Evolutionary conservation across 2,329 filamentous ascomycete genomes (phyloP), one percentile per base, ranked within the genome.

Genomic region (Tolypocladium capitatum): DNA sequence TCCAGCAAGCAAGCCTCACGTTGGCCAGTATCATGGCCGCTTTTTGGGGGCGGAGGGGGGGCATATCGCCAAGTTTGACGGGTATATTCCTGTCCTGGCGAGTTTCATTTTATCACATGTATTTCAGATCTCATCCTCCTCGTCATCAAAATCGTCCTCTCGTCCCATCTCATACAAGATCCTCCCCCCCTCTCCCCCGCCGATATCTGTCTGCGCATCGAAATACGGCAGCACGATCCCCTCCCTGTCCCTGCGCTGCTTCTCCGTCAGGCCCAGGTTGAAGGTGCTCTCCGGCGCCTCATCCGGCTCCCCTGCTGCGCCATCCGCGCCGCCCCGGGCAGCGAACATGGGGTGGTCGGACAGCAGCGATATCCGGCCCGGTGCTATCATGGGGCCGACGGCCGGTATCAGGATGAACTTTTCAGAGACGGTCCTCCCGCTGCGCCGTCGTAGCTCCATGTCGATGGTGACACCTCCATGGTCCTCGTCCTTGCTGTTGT

Each of bases 81-180:
- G 27, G 4, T 7, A 4, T 24, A 24, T 27, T 27, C 4, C 27
- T 27, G 24, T 24, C 5, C 5, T 24, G 5, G 24, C 5, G 24
- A 24, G 24, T 24, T 24, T 24, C 30, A 11, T 30, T 30, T 27
- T 31, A 35, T 7, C 24, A 24, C 24, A 24, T 24, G 24, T 10
- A 14, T 10, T 48, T 52, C 67, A 90, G 55, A 91, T 89, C 67
- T 96, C 90, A 67, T 96, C 90, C 59, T 96, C 89, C 60, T 94
- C 89, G 50, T 94, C 90, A 56, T 95, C 90, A 68, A 96, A 97
- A 63, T 97, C 89, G 65, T 98, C 92, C 68, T 97, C 92, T 52
- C 81, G 78, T 1, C 90, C 91, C 86, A 97, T 94, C 57, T 97
- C 91, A 63, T 98, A 98, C 59, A 98, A 62, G 54, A 98, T 98